These are phyloP conservation scores for Houttuynia cordata DNA, from an alignment of 164 flowering plant genomes.

Conservation along the genomic window DNA sequence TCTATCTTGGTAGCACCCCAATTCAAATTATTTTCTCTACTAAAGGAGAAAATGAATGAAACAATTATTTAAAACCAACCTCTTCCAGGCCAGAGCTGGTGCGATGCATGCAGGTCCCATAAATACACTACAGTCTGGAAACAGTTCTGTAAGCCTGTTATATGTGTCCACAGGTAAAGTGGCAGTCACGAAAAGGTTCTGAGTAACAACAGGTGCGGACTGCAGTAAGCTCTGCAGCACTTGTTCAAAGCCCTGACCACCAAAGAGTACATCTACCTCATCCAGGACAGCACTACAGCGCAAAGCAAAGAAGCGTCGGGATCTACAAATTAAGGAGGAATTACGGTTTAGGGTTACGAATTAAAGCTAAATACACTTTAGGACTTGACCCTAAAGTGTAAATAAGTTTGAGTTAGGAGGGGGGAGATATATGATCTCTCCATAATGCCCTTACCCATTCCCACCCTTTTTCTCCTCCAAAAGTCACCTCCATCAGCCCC, in stretches of 20 bases:
- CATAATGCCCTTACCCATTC: too few relatives aligned
- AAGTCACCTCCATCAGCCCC: too few relatives aligned
- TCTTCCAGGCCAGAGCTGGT: constrained; percentile 82
- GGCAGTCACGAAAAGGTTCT: constrained; percentile 95
- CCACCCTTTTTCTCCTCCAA: too few relatives aligned
- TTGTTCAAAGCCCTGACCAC: constrained; percentile 73
- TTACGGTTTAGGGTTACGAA: too few relatives aligned
- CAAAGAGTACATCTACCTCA: constrained; percentile 86
- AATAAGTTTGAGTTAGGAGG: too few relatives aligned
- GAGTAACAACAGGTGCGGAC: constrained; percentile 55
- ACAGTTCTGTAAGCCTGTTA: constrained; percentile 68
- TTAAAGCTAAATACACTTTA: too few relatives aligned
- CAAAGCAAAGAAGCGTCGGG: constrained; percentile 1
- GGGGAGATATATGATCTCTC: too few relatives aligned
- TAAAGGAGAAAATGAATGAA: too few relatives aligned
- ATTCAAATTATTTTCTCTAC: not conserved
- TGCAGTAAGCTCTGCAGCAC: constrained; percentile 54
- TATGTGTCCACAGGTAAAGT: constrained; percentile 82
- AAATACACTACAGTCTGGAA: constrained; percentile 79
- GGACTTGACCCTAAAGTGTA: too few relatives aligned
- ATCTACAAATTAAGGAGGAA: too few relatives aligned
- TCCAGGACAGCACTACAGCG: constrained; percentile 64
- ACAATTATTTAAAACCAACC: constrained; percentile 29
- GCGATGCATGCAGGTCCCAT: constrained; percentile 95
- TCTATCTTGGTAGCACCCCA: not conserved